Evolutionary conservation across 169 alveolate species (phyloP), one percentile per base, ranked within the genome.

Genomic region (Eimeria maxima): DNA sequence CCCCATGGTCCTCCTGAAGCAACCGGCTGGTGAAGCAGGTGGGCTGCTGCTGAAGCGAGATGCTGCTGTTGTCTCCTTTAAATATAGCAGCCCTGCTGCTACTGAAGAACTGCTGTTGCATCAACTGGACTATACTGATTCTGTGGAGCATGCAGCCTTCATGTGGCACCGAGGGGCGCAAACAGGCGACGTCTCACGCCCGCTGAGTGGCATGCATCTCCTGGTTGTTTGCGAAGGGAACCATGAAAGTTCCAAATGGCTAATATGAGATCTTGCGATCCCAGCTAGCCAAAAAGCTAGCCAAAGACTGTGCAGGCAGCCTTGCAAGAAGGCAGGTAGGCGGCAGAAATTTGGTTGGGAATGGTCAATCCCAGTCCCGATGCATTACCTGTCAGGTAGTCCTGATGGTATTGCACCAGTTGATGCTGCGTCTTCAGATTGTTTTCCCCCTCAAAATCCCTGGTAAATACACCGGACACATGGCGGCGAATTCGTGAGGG

Each of bases 261-360:
- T 71, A 45, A 81, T 18, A 78, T 45, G 67, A n/a, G 89, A 78
- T 53, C 89, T n/a, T 45, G 44, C 89, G 69, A 81, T 71, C 90
- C 90, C 69, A 45, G 90, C 90, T 81, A 81, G 90, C 90, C 44
- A 47, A 81, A 81, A 5, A 4, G 90, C 90, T 81, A 81, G 90
- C 73, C 90, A 81, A 81, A 22, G 71, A 47, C 44, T 81, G 69
- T 81, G 90, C 69, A 81, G 22, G 90, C 65, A 81, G 90, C 90
- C 90, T 53, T 81, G 24, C 69, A 81, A 47, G 50, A 81, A 81
- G 90, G 90, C 90, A 27, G 60, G 44, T 53, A 42, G 90, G 90
- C 90, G 65, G 90, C 90, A 81, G 90, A 81, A 81, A 81, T 81
- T 81, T 55, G 90, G 47, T 81, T 67, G 90, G 90, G 69, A 81